Evolutionary conservation across 257 asterid genomes (phyloP).

Genomic region (Plantago major): DNA sequence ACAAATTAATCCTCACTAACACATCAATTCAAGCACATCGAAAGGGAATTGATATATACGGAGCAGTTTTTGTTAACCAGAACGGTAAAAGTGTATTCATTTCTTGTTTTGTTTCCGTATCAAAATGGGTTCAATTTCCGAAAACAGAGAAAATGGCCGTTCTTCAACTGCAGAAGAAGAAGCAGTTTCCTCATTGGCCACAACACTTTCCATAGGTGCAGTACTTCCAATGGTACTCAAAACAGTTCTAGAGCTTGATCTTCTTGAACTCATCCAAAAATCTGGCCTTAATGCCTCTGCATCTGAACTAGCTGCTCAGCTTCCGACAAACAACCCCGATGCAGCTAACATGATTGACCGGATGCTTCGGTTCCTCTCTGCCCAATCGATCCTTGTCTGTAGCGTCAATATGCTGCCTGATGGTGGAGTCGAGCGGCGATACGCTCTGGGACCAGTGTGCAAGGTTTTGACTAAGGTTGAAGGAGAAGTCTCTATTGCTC

Average conservation of each 20-base stretch:
- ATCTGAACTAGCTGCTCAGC: constrained; percentile 32
- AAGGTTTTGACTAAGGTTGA: constrained; percentile 29
- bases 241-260: constrained; percentile 34
- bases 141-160: no score
- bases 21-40: no score
- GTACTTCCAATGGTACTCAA: constrained; percentile 26
- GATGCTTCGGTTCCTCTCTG: constrained; percentile 34
- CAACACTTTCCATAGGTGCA: constrained; percentile 10
- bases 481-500: constrained; percentile 30
- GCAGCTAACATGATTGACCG: constrained; percentile 34
- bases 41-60: no score
- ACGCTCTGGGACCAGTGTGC: constrained; percentile 29
- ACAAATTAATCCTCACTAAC: no score
- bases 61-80: no score
- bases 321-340: constrained; percentile 21
- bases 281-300: constrained; percentile 20
- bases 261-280: constrained; percentile 31
- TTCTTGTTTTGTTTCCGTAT: no score
- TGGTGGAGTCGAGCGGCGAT: constrained; percentile 21
- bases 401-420: background rate
- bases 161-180: constrained; percentile 10
- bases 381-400: constrained; percentile 26
- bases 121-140: no score
- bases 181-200: constrained; percentile 17
- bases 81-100: no score